Conservation (phyloP, 768 basidiomycete genomes). For the Boletus rubescentipes region DNA sequence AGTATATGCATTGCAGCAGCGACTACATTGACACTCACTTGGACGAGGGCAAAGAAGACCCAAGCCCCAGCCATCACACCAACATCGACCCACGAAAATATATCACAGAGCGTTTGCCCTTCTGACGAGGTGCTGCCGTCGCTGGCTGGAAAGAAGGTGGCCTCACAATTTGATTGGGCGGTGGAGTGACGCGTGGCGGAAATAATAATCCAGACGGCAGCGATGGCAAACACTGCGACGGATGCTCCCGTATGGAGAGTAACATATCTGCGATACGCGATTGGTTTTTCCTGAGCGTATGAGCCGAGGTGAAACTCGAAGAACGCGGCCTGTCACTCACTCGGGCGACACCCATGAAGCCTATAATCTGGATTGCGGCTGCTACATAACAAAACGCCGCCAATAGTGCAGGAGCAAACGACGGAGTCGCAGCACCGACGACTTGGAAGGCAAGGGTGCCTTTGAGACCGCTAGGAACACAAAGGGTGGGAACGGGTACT, state of each 20-base stretch:
- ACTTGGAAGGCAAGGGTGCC: slow-evolving; percentile 46
- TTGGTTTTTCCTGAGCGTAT: slow-evolving; percentile 59
- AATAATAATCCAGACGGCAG: slow-evolving; percentile 78
- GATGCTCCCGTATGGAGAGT: slow-evolving; percentile 59
- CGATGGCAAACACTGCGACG: slow-evolving; percentile 66
- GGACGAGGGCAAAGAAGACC: slow-evolving; percentile 73
- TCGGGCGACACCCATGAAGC: slow-evolving; percentile 80
- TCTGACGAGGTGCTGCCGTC: slow-evolving; percentile 40
- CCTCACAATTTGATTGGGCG: slow-evolving; percentile 67
- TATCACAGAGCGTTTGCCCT: slow-evolving; percentile 75
- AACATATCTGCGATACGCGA: slow-evolving; percentile 65
- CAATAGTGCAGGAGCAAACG: slow-evolving; percentile 71
- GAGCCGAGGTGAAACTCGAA: neutral
- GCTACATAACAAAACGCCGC: slow-evolving; percentile 73
- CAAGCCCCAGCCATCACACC: slow-evolving; percentile 91
- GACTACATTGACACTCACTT: slow-evolving; percentile 47
- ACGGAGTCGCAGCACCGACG: slow-evolving; percentile 83
- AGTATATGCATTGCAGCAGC: neutral
- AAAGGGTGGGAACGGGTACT: slow-evolving; percentile 28
- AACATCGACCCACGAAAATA: slow-evolving; percentile 91
- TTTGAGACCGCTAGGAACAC: slow-evolving; percentile 3
- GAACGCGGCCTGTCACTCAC: slow-evolving; percentile 37
- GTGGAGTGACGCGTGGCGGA: slow-evolving; percentile 75
- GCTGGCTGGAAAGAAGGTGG: slow-evolving; percentile 49
- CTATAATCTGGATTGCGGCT: slow-evolving; percentile 76